A percentile compares a stretch with the other conserved stretches of the same genome.
Evolutionary conservation across 2,329 filamentous ascomycete species (phyloP).

Genomic region (Pseudocercospora vitis): DNA sequence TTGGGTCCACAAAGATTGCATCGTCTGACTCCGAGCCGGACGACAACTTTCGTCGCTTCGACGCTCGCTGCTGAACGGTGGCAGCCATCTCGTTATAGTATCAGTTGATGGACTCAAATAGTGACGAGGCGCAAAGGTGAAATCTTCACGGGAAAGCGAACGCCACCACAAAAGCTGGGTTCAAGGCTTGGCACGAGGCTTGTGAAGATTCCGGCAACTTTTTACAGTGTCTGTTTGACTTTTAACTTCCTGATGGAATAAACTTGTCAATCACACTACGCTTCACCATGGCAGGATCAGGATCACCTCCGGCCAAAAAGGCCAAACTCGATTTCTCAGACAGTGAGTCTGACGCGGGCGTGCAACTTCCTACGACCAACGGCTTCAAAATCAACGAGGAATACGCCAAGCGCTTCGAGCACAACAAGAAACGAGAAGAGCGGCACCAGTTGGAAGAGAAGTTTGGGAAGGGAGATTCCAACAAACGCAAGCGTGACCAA

Average conservation of each 20-base stretch:
- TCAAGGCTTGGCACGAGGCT: not conserved
- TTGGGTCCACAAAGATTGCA: not conserved
- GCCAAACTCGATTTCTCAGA: conserved; percentile 35
- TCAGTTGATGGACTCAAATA: not conserved
- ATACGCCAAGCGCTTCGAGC: conserved; percentile 83
- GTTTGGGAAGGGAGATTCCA: conserved; percentile 58
- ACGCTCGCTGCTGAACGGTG: conserved; percentile 8
- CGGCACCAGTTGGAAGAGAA: conserved; percentile 82
- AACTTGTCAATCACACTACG: not conserved
- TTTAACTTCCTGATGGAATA: no score
- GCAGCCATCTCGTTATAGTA: conserved; percentile 17
- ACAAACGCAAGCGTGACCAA: conserved; percentile 36
- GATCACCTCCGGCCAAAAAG: conserved; percentile 32
- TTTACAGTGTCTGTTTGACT: not conserved
- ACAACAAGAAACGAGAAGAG: conserved; percentile 97
- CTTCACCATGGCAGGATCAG: conserved; percentile 17
- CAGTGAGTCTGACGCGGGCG: conserved; percentile 30
- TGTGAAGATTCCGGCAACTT: conserved; percentile 6
- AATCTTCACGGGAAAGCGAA: conserved; percentile 4
- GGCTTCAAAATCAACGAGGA: conserved; percentile 81
- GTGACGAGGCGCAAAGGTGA: not conserved
- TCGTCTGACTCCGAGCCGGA: conserved; percentile 4
- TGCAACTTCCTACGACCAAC: conserved; percentile 23
- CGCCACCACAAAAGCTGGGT: not conserved
- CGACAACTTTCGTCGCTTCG: conserved; percentile 21